These are phyloP conservation scores for Penicillium lividum DNA, from an alignment of 495 filamentous ascomycete species.

Conservation along the genomic window DNA sequence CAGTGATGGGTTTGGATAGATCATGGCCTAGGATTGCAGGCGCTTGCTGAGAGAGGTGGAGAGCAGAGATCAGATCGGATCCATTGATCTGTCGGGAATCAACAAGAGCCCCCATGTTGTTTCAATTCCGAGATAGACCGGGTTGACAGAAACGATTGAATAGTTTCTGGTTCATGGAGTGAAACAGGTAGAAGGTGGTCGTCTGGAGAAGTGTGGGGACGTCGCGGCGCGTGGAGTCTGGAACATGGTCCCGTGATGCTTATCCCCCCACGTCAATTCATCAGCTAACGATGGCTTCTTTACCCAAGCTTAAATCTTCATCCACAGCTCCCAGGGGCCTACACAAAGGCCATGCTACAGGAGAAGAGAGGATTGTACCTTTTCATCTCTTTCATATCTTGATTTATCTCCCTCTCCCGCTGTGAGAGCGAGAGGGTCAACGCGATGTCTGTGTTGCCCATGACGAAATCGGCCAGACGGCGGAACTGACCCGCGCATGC, in stretches of 20 bases:
- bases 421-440: slow-evolving; percentile 1
- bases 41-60: slow-evolving; percentile 77
- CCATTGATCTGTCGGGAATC: slow-evolving; percentile 26
- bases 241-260: slow-evolving; percentile 12
- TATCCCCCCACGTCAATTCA: slow-evolving; percentile 10
- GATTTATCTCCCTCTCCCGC: neutral
- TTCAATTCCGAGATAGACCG: neutral
- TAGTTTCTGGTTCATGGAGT: neutral
- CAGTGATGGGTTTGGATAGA: slow-evolving; percentile 50
- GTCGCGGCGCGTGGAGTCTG: neutral
- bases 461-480: neutral
- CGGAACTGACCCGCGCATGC: slow-evolving; percentile 7
- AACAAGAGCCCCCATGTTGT: slow-evolving; percentile 21
- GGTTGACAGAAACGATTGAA: neutral
- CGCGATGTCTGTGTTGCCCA: slow-evolving; percentile 7
- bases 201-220: neutral
- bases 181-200: neutral
- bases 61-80: slow-evolving; percentile 51
- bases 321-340: neutral
- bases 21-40: slow-evolving; percentile 61
- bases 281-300: neutral
- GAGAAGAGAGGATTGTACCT: neutral
- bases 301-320: neutral
- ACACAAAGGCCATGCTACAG: neutral
- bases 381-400: neutral